phyloP scores from a whole-genome alignment of 1,284 basidiomycete genomes.

The Schizophyllum amplum region DNA sequence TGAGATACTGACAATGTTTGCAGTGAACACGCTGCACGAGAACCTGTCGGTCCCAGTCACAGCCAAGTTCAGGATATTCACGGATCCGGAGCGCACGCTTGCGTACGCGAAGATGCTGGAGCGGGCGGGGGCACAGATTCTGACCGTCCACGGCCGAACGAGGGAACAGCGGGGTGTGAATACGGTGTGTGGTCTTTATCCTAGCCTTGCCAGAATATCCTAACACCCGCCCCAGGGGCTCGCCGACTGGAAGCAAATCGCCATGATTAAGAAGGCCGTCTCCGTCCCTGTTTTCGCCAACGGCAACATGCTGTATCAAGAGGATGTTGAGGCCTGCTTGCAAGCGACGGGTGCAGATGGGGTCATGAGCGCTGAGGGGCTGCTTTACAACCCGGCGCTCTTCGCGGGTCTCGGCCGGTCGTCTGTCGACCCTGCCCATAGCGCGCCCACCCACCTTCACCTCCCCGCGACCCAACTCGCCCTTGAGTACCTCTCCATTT shows the following conservation, averaged over 20 bases:
- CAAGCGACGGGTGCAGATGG: slow-evolving; percentile 81
- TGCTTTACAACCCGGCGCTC: slow-evolving; percentile 88
- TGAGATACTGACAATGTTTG: slow-evolving; percentile 21
- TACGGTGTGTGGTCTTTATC: slow-evolving; percentile 28
- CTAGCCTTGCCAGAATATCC: slow-evolving; percentile 13
- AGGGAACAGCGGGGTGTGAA: slow-evolving; percentile 89
- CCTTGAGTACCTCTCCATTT: slow-evolving; percentile 83
- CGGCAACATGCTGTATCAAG: slow-evolving; percentile 87
- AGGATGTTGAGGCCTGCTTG: slow-evolving; percentile 76
- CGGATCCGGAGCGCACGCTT: slow-evolving; percentile 80
- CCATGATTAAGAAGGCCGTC: slow-evolving; percentile 81
- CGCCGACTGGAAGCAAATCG: slow-evolving; percentile 82
- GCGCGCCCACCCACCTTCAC: slow-evolving; percentile 29
- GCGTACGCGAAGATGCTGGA: slow-evolving; percentile 95
- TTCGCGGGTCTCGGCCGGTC: slow-evolving; percentile 39
- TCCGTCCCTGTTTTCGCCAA: slow-evolving; percentile 94
- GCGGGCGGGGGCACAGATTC: slow-evolving; percentile 88
- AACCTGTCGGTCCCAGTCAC: slow-evolving; percentile 88
- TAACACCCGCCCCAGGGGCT: slow-evolving; percentile 50
- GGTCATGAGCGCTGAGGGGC: slow-evolving; percentile 94
- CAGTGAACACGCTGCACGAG: slow-evolving; percentile 79
- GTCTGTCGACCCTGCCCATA: slow-evolving; percentile 8
- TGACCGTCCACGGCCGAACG: slow-evolving; percentile 89
- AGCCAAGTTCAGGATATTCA: slow-evolving; percentile 93
- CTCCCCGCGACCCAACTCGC: slow-evolving; percentile 64